These are phyloP conservation scores for Penicillium olsonii DNA, from an alignment of 2,329 filamentous ascomycete species.

Conservation along the genomic window DNA sequence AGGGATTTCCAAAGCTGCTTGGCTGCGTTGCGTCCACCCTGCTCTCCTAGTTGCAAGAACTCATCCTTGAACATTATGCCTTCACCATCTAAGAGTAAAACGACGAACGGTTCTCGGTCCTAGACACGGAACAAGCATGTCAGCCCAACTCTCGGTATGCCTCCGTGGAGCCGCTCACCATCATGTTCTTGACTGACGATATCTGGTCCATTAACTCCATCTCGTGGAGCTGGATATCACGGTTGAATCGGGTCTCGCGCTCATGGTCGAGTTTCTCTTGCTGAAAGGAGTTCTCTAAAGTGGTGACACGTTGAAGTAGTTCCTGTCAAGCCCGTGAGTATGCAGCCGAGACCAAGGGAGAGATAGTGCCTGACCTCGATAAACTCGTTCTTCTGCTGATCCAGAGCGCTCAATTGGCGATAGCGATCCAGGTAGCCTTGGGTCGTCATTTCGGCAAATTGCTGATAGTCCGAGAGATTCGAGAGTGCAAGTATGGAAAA, in stretches of 20 bases:
- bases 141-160: conserved; percentile 7
- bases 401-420: conserved; percentile 45
- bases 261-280: conserved; percentile 50
- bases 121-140: conserved; percentile 25
- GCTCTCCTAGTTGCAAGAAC: conserved; percentile 51
- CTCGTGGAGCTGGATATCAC: conserved; percentile 50
- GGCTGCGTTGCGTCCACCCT: conserved; percentile 57
- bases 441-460: conserved; percentile 31
- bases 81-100: conserved; percentile 58
- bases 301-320: conserved; percentile 45
- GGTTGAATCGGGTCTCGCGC: conserved; percentile 50
- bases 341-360: conserved; percentile 11
- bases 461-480: not conserved
- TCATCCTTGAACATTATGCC: conserved; percentile 57
- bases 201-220: conserved; percentile 51
- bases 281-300: conserved; percentile 47
- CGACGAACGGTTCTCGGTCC: conserved; percentile 56
- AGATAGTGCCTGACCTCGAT: conserved; percentile 44
- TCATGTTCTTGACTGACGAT: conserved; percentile 46
- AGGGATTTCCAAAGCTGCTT: conserved; percentile 49
- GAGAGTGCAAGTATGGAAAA: conserved; percentile 1
- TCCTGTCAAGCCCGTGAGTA: conserved; percentile 39
- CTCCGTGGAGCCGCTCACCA: conserved; percentile 37
- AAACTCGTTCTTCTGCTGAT: conserved; percentile 50
- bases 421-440: conserved; percentile 45